Evolutionary conservation across 805 yeast species (phyloP).

Genomic region (Starmerella cellae): DNA sequence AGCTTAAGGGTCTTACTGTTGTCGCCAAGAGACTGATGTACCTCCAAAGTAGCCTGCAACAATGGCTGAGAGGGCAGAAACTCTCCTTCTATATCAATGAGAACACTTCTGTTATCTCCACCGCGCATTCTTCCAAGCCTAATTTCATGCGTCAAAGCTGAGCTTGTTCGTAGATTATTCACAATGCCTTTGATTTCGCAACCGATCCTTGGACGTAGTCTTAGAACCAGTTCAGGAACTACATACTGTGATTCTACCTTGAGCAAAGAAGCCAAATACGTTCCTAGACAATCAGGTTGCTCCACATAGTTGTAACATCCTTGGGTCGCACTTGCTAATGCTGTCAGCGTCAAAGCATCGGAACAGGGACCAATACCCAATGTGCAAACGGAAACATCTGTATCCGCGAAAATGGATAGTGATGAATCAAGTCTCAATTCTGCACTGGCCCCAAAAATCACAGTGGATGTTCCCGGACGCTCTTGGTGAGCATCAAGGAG

Average conservation of each 20-base stretch:
- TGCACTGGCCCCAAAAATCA: conserved; percentile 2
- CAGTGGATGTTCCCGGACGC: not conserved
- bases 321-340: conserved; percentile 1
- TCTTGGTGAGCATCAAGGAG: not conserved
- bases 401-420: not conserved
- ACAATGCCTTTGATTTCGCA: not conserved
- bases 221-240: not conserved
- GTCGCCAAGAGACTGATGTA: not conserved
- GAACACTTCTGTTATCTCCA: not conserved
- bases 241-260: conserved; percentile 3
- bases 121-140: not conserved
- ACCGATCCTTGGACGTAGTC: conserved; percentile 5
- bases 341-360: conserved; percentile 2
- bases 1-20: not conserved
- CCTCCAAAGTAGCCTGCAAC: not conserved
- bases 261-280: not conserved
- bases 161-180: not conserved
- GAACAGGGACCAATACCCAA: conserved; percentile 1
- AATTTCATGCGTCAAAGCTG: not conserved
- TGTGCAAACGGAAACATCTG: conserved; percentile 1
- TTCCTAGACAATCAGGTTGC: not conserved
- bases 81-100: not conserved
- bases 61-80: not conserved
- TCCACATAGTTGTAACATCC: not conserved
- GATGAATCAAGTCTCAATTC: not conserved